Evolutionary conservation across 106 monocot species (phyloP).

Genomic region (Triglochin maritima): DNA sequence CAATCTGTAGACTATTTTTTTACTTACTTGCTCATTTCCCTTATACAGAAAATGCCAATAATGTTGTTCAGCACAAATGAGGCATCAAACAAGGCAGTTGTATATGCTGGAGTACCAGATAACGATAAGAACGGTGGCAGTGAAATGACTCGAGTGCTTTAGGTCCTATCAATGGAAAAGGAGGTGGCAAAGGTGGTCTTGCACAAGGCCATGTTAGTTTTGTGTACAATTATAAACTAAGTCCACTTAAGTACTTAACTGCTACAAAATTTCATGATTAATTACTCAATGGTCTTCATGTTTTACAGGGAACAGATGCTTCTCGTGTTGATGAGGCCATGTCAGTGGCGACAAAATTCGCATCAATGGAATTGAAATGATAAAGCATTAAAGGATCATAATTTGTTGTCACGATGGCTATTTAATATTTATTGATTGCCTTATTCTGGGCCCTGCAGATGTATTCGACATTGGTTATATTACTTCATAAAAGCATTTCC

Average conservation of each 20-base stretch:
- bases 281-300: neutral
- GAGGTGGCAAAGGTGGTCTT: conserved; percentile 83
- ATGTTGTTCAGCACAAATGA: conserved; percentile 84
- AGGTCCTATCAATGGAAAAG: conserved; percentile 72
- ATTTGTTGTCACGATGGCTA: no score
- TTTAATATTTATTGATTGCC: no score
- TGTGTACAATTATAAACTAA: neutral
- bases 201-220: conserved; percentile 83
- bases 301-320: conserved; percentile 42
- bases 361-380: conserved; percentile 31
- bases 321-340: conserved; percentile 36
- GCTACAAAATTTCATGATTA: neutral
- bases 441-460: no score
- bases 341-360: conserved; percentile 35
- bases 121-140: conserved; percentile 27
- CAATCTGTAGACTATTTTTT: neutral
- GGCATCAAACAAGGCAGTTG: conserved; percentile 61
- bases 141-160: conserved; percentile 73
- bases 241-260: neutral
- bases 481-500: no score
- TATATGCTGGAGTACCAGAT: conserved; percentile 70
- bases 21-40: neutral
- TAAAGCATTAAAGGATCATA: neutral
- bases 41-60: conserved; percentile 45
- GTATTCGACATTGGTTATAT: no score